A percentile compares a stretch with the other conserved stretches of the same genome.
Conservation (phyloP, 768 basidiomycete genomes). For the Mrakia frigida region DNA sequence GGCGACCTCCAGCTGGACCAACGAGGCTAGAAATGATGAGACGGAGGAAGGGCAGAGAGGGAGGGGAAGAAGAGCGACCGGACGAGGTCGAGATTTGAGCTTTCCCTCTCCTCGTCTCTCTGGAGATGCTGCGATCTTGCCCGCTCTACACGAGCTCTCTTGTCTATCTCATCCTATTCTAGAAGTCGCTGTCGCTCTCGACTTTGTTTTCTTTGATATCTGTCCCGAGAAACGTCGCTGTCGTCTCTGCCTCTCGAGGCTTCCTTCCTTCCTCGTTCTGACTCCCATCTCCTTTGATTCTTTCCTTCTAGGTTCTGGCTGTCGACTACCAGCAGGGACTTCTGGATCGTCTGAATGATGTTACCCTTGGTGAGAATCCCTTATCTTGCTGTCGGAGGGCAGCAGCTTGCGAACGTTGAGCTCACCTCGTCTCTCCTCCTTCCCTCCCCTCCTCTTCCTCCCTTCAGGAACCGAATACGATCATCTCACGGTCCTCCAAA, state of each 20-base stretch:
- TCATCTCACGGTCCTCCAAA: slow-evolving; percentile 60
- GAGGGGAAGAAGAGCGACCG: too few species aligned
- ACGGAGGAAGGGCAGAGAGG: neutral
- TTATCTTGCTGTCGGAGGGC: neutral
- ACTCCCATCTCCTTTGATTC: neutral
- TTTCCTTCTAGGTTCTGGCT: slow-evolving; percentile 51
- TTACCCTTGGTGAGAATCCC: slow-evolving; percentile 58
- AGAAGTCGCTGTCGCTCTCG: too few species aligned
- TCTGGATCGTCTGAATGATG: slow-evolving; percentile 67
- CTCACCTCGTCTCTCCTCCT: neutral
- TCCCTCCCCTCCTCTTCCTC: neutral
- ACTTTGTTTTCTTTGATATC: too few species aligned
- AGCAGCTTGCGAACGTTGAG: neutral
- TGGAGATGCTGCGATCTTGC: too few species aligned
- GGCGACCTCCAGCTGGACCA: neutral
- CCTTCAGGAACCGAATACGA: slow-evolving; percentile 57
- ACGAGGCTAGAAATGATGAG: neutral
- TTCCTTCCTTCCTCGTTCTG: neutral
- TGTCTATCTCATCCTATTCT: too few species aligned
- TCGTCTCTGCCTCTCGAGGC: too few species aligned
- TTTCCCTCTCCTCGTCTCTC: neutral
- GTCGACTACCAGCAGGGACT: slow-evolving; percentile 83
- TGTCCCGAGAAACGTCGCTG: too few species aligned
- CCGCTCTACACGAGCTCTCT: neutral
- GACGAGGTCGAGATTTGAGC: neutral